Conservation (phyloP, 2,329 filamentous ascomycete species). For the Aspergillus neoniger region DNA sequence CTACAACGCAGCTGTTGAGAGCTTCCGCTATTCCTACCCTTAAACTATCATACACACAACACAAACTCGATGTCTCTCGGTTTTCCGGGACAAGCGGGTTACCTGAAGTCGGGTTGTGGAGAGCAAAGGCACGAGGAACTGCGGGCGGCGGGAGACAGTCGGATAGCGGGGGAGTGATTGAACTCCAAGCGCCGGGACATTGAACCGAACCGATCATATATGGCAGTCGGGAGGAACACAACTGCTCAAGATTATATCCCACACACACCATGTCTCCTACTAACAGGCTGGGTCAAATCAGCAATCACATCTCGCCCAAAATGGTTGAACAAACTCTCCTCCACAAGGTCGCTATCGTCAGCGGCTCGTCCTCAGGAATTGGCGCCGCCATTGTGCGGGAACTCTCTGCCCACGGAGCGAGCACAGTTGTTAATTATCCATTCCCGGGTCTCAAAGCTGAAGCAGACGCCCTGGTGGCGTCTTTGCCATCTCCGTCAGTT, state of each 20-base stretch:
- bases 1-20: no score
- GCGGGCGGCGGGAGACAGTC: no score
- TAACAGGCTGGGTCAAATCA: background rate
- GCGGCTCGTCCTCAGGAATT: constrained; percentile 27
- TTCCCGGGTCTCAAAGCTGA: constrained; percentile 27
- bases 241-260: background rate
- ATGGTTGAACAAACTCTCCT: constrained; percentile 4
- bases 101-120: background rate
- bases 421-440: constrained; percentile 54
- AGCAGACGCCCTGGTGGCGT: constrained; percentile 31
- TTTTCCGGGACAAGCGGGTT: background rate
- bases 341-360: constrained; percentile 29
- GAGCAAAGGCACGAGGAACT: background rate
- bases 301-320: background rate
- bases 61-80: no score
- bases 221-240: background rate
- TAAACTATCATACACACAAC: no score
- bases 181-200: background rate
- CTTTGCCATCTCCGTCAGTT: constrained; percentile 34
- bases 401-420: constrained; percentile 49
- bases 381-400: constrained; percentile 35
- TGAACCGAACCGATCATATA: background rate
- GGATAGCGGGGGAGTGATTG: no score
- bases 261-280: background rate
- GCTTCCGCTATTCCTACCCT: no score